These are phyloP conservation scores for Globisporangium canariense DNA, from an alignment of 352 stramenopile species.

Conservation along the genomic window DNA sequence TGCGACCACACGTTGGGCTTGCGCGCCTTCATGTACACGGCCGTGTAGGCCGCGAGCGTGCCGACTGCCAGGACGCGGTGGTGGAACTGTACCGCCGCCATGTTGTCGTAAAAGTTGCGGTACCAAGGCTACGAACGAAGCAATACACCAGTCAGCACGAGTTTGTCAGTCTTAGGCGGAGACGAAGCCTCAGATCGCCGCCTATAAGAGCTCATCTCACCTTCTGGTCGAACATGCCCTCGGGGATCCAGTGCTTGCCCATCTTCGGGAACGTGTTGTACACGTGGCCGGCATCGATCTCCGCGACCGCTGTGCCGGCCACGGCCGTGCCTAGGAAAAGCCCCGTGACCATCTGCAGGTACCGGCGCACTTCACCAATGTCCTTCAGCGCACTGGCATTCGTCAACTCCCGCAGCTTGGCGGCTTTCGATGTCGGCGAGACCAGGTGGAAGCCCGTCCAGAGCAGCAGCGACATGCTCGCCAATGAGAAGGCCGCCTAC, in stretches of 20 bases:
- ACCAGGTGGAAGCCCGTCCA: conserved; percentile 62
- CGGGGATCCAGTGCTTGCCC: conserved; percentile 87
- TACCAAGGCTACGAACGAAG: conserved; percentile 49
- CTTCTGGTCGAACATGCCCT: conserved; percentile 53
- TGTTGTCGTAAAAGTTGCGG: conserved; percentile 96
- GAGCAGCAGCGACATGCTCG: conserved; percentile 56
- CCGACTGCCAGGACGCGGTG: conserved; percentile 63
- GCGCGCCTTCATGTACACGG: conserved; percentile 51
- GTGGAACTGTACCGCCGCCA: conserved; percentile 18
- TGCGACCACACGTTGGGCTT: conserved; percentile 64
- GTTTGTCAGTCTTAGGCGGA: background rate
- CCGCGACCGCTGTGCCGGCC: conserved; percentile 77
- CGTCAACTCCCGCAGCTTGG: conserved; percentile 54
- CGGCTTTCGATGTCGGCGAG: conserved; percentile 42
- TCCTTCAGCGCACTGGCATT: conserved; percentile 42
- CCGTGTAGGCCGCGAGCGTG: conserved; percentile 64
- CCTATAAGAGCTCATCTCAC: conserved; percentile 17
- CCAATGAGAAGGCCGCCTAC: conserved; percentile 56
- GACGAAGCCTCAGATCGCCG: background rate
- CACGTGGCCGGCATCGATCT: conserved; percentile 95
- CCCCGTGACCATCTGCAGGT: conserved; percentile 39
- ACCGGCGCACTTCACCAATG: conserved; percentile 47
- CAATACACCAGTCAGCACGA: background rate
- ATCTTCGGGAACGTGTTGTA: conserved; percentile 98
- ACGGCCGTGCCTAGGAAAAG: conserved; percentile 37